Conservation (phyloP, 441 rosid species). For the Aquilaria agallochum region DNA sequence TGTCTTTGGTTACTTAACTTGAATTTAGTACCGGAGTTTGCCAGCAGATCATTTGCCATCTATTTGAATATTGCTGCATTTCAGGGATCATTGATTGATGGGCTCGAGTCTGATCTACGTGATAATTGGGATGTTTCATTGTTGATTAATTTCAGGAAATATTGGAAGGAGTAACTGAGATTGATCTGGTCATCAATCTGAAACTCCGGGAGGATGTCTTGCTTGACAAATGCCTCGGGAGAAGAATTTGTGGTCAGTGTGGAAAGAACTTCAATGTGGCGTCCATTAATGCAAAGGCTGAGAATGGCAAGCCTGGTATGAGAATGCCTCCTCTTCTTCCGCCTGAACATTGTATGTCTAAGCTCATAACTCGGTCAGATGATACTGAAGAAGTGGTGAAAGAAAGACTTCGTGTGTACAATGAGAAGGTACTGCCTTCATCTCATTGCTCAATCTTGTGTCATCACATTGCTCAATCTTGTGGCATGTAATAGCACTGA, state of each 20-base stretch:
- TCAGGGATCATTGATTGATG: too few relatives aligned
- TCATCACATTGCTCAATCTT: neutral
- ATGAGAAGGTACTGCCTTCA: slow-evolving; percentile 37
- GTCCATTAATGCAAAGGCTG: slow-evolving; percentile 42
- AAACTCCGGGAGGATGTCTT: slow-evolving; percentile 57
- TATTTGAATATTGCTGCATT: too few relatives aligned
- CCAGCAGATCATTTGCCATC: too few relatives aligned
- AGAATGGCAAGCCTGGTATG: slow-evolving; percentile 49
- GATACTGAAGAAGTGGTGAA: slow-evolving; percentile 67
- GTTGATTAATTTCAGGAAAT: slow-evolving; percentile 42
- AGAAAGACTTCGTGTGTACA: slow-evolving; percentile 54
- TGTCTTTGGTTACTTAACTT: neutral
- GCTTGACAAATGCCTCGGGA: slow-evolving; percentile 61
- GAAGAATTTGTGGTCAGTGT: slow-evolving; percentile 63
- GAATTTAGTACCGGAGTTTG: neutral
- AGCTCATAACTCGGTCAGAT: slow-evolving; percentile 58
- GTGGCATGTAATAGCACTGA: neutral
- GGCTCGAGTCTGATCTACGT: neutral
- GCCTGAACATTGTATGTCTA: slow-evolving; percentile 52
- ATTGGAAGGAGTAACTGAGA: slow-evolving; percentile 48
- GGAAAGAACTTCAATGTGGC: slow-evolving; percentile 55
- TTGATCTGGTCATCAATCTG: slow-evolving; percentile 64
- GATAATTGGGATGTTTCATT: neutral
- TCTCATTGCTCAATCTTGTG: neutral
- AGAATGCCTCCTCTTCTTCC: slow-evolving; percentile 68